Evolutionary conservation across 257 asterid species (phyloP).

Genomic region (Solanum raphanifolium): DNA sequence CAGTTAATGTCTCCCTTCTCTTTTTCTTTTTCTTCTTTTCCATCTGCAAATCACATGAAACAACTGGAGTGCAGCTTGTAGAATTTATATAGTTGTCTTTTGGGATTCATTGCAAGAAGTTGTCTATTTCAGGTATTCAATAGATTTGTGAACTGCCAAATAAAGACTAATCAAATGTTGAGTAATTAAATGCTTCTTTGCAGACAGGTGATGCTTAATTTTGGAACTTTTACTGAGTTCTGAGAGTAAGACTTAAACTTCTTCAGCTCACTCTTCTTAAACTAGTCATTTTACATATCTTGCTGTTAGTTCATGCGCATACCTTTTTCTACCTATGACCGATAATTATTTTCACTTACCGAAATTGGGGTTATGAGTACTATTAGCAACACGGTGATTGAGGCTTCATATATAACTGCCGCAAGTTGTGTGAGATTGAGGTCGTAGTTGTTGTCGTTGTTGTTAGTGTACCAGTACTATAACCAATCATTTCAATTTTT

Average conservation of each 20-base stretch:
- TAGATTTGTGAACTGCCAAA: neutral
- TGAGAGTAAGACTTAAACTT: neutral
- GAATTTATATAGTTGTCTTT: neutral
- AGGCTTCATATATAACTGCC: neutral
- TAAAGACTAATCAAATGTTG: neutral
- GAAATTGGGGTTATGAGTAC: neutral
- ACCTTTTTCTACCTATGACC: too few relatives aligned
- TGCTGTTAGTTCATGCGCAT: neutral
- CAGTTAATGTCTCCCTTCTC: neutral
- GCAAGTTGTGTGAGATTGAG: neutral
- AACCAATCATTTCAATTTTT: neutral
- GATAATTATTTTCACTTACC: neutral
- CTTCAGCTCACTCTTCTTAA: neutral
- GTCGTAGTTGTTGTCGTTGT: neutral
- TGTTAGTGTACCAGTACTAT: neutral
- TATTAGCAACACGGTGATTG: neutral
- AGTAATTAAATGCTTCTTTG: neutral
- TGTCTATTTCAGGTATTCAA: neutral
- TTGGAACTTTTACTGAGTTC: neutral
- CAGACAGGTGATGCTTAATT: neutral
- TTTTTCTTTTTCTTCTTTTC: neutral
- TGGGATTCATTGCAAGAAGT: neutral
- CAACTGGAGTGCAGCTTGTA: neutral
- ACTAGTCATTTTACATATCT: neutral
- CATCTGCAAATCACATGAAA: neutral